Evolutionary conservation across 768 basidiomycete species (phyloP).

Genomic region (Amyloporia xantha): DNA sequence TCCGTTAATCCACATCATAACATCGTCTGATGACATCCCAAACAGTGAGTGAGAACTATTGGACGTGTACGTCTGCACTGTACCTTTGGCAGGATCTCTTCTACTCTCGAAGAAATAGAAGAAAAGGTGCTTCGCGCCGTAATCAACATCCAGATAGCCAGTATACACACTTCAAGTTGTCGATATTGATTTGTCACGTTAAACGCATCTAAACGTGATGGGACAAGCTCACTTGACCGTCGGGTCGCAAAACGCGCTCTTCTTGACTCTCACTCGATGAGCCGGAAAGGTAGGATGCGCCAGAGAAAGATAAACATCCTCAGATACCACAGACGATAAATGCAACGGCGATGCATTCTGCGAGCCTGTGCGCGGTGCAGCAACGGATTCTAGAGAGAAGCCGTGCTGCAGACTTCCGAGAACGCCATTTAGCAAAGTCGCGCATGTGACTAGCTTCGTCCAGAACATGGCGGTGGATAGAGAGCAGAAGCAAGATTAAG

Average conservation of each 20-base stretch:
- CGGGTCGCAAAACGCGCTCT: conserved; percentile 54
- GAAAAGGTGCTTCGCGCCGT: conserved; percentile 45
- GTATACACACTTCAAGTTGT: conserved; percentile 36
- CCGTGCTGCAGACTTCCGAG: background rate
- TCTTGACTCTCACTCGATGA: conserved; percentile 53
- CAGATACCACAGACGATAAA: conserved; percentile 22
- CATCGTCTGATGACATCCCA: conserved; percentile 37
- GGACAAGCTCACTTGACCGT: conserved; percentile 44
- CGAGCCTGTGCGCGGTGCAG: too few relatives aligned
- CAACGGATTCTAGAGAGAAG: too few relatives aligned
- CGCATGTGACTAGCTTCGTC: too few relatives aligned
- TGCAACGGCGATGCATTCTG: background rate
- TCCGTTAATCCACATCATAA: conserved; percentile 70
- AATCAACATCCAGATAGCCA: conserved; percentile 40
- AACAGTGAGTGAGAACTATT: background rate
- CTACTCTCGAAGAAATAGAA: conserved; percentile 61
- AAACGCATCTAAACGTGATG: background rate
- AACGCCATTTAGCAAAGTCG: background rate
- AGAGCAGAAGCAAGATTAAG: too few relatives aligned
- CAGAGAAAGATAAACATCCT: conserved; percentile 16
- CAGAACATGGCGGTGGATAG: too few relatives aligned
- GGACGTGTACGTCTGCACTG: background rate
- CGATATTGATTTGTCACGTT: background rate
- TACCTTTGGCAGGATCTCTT: conserved; percentile 34
- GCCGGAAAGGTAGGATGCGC: conserved; percentile 43